A percentile compares a stretch with the other conserved stretches of the same genome.
Conservation (phyloP, 139 green algal species). For the Chlamydomonas sp. region DNA sequence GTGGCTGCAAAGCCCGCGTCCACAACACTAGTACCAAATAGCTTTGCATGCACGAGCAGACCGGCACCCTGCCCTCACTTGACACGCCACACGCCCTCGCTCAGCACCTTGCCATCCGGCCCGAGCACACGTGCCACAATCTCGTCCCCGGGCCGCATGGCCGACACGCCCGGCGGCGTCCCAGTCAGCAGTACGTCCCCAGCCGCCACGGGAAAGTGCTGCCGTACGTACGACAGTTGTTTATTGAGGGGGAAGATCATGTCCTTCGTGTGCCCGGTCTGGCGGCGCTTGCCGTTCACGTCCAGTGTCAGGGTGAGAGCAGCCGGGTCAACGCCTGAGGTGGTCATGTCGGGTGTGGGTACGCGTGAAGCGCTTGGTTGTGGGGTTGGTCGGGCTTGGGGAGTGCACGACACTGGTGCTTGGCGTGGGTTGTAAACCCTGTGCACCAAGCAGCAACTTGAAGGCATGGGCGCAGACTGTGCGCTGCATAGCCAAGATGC, state of each 20-base stretch:
- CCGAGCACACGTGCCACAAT: conserved; percentile 17
- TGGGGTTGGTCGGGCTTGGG: too few species aligned
- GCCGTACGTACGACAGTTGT: not conserved
- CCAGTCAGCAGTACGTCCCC: conserved; percentile 37
- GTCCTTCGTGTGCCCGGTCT: conserved; percentile 18
- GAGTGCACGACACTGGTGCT: too few species aligned
- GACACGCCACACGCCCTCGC: conserved; percentile 21
- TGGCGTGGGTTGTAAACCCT: too few species aligned
- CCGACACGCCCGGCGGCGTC: conserved; percentile 26
- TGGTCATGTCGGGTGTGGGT: too few species aligned
- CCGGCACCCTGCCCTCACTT: too few species aligned
- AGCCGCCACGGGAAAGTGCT: conserved; percentile 12
- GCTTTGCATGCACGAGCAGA: too few species aligned
- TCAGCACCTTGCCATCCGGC: conserved; percentile 7
- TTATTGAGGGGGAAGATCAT: conserved; percentile 12
- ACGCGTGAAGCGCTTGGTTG: not conserved
- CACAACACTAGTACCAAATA: too few species aligned
- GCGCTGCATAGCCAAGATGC: too few species aligned
- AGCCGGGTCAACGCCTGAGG: conserved; percentile 25
- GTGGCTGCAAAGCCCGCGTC: too few species aligned
- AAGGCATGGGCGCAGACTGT: too few species aligned
- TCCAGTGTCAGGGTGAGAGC: conserved; percentile 31
- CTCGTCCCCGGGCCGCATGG: conserved; percentile 12
- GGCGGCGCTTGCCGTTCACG: conserved; percentile 26
- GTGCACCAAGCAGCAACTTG: too few species aligned